phyloP scores from a whole-genome alignment of 129 eudicot genomes.

The Flaveria robusta region DNA sequence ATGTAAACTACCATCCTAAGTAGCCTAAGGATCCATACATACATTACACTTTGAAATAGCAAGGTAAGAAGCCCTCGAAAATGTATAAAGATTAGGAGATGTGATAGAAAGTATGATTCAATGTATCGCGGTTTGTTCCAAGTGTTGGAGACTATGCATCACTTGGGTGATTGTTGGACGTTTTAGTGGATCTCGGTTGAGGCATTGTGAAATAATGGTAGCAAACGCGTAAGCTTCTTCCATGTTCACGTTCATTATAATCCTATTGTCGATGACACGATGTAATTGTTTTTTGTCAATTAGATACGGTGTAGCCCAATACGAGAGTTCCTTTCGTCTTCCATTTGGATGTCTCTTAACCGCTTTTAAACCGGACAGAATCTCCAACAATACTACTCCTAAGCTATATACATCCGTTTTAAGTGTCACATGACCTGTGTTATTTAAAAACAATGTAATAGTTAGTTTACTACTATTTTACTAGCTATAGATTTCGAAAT shows the following conservation, averaged over 20 bases:
- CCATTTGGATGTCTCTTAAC: conserved; percentile 40
- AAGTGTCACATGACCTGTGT: conserved; percentile 50
- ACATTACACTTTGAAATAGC: too few species aligned
- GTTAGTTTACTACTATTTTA: background rate
- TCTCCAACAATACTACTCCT: conserved; percentile 53
- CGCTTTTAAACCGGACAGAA: conserved; percentile 44
- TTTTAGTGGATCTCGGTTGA: conserved; percentile 29
- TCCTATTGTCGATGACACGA: conserved; percentile 42
- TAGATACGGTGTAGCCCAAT: conserved; percentile 50
- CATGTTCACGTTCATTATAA: conserved; percentile 19
- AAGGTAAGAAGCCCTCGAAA: background rate
- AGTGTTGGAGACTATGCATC: conserved; percentile 30
- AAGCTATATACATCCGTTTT: conserved; percentile 54
- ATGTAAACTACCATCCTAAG: too few species aligned
- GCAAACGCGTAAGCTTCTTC: conserved; percentile 44
- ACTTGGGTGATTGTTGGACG: conserved; percentile 47
- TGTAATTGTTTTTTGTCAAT: conserved; percentile 23
- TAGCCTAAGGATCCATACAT: too few species aligned
- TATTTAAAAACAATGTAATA: background rate
- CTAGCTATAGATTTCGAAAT: background rate
- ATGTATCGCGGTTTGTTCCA: conserved; percentile 27
- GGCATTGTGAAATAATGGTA: conserved; percentile 42
- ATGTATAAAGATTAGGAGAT: background rate
- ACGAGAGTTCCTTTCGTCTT: conserved; percentile 33
- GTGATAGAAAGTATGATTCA: conserved; percentile 16